phyloP scores from a whole-genome alignment of 129 eudicot genomes.

The Smallanthus sonchifolius region DNA sequence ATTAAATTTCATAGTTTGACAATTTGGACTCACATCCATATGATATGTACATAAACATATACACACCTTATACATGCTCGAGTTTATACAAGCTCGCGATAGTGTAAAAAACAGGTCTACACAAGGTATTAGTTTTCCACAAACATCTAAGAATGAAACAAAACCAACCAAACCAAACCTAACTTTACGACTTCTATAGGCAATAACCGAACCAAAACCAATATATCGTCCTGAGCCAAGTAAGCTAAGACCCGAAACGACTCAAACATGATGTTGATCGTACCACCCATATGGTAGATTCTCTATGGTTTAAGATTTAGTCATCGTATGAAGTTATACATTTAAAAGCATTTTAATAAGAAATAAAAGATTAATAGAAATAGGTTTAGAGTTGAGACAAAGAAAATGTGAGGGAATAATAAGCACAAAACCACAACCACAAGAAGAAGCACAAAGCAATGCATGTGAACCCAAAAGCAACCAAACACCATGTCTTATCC shows the following conservation, averaged over 20 bases:
- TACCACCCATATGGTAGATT: not conserved
- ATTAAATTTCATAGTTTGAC: no score
- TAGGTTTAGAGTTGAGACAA: slow-evolving; percentile 24
- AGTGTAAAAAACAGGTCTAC: not conserved
- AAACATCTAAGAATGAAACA: not conserved
- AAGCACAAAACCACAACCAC: slow-evolving; percentile 29
- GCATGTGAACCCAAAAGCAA: slow-evolving; percentile 41
- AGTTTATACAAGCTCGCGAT: not conserved
- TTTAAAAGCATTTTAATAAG: not conserved
- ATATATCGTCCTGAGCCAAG: no score
- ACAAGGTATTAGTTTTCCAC: not conserved
- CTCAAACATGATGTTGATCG: no score
- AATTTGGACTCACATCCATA: no score
- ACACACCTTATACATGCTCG: not conserved
- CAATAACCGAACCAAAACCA: no score
- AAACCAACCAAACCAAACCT: not conserved
- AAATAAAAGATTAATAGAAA: not conserved
- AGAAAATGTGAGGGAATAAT: slow-evolving; percentile 33
- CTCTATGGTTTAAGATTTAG: not conserved
- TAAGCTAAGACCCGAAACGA: no score
- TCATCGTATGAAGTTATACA: not conserved
- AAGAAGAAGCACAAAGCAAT: slow-evolving; percentile 30
- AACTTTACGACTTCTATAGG: not conserved
- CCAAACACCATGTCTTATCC: slow-evolving; percentile 39
- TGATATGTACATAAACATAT: no score